Percentiles rank a stretch among this genome's conserved stretches.
Conservation (phyloP, 2,329 filamentous ascomycete genomes). For the Phaeosphaeriaceae sp. region DNA sequence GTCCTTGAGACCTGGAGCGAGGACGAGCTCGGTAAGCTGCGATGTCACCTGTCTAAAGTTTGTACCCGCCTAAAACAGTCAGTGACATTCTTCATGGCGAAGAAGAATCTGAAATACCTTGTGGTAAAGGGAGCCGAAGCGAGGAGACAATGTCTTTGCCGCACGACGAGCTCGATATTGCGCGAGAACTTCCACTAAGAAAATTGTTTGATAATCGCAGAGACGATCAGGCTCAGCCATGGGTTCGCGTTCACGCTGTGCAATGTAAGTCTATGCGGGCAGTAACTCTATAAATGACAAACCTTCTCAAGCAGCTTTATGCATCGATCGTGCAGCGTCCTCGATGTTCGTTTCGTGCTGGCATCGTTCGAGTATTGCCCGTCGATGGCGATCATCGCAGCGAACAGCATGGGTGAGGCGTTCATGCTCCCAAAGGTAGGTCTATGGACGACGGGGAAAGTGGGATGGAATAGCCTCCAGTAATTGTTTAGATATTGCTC, state of each 20-base stretch:
- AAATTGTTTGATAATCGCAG: slow-evolving; percentile 54
- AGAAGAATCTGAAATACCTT: slow-evolving; percentile 28
- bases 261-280: slow-evolving; percentile 20
- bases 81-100: slow-evolving; percentile 4
- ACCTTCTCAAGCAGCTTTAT: slow-evolving; percentile 51
- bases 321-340: slow-evolving; percentile 52
- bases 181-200: slow-evolving; percentile 54
- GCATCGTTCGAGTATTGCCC: slow-evolving; percentile 49
- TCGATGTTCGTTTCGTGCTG: slow-evolving; percentile 45
- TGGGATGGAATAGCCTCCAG: slow-evolving; percentile 56
- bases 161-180: slow-evolving; percentile 52
- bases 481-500: slow-evolving; percentile 54
- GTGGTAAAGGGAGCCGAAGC: slow-evolving; percentile 49
- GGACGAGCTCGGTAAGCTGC: slow-evolving; percentile 23
- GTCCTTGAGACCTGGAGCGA: slow-evolving; percentile 25
- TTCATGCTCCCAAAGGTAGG: slow-evolving; percentile 46
- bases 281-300: slow-evolving; percentile 2
- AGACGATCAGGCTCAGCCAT: slow-evolving; percentile 39
- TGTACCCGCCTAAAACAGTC: slow-evolving; percentile 29
- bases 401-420: slow-evolving; percentile 53
- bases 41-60: slow-evolving; percentile 25
- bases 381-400: slow-evolving; percentile 55
- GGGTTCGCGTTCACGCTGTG: slow-evolving; percentile 35
- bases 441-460: slow-evolving; percentile 55
- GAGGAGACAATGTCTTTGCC: slow-evolving; percentile 44